A percentile compares a stretch with the other conserved stretches of the same genome.
Conservation (phyloP, 768 basidiomycete species). For the Rhodotorula paludigena region DNA sequence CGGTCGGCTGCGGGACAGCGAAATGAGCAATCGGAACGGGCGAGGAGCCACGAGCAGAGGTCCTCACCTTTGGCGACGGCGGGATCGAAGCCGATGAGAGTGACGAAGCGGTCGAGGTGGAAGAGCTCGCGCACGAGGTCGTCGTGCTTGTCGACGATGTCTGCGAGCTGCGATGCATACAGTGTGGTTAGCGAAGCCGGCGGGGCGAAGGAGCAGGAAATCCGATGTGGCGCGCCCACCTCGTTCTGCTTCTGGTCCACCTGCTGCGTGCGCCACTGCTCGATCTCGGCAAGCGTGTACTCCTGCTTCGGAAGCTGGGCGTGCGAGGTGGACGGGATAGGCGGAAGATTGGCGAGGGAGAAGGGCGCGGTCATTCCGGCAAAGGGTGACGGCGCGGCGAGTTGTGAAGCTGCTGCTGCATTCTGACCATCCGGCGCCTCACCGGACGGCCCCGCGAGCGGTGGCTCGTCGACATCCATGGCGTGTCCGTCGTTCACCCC, state of each 20-base stretch:
- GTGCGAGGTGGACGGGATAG: conserved; percentile 17
- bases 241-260: conserved; percentile 30
- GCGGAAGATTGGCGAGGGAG: neutral
- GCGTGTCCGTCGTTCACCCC: neutral
- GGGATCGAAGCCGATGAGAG: conserved; percentile 72
- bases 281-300: neutral
- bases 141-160: conserved; percentile 36
- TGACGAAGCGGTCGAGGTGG: conserved; percentile 76
- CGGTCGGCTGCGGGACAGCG: conserved; percentile 46
- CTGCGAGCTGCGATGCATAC: conserved; percentile 7
- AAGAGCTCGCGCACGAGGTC: conserved; percentile 75
- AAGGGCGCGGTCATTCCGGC: neutral
- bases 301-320: neutral
- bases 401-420: neutral
- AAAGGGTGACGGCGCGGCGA: neutral
- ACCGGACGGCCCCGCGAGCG: neutral
- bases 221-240: neutral
- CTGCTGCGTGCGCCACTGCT: conserved; percentile 18
- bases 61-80: conserved; percentile 68
- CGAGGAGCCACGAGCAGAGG: conserved; percentile 3
- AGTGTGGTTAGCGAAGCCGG: neutral
- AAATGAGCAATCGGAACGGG: neutral
- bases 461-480: neutral
- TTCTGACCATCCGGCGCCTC: neutral
- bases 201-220: neutral